Percentiles rank a stretch among this genome's conserved stretches.
phyloP scores from a whole-genome alignment of 805 yeast genomes.

The Dipodascus albidus region DNA sequence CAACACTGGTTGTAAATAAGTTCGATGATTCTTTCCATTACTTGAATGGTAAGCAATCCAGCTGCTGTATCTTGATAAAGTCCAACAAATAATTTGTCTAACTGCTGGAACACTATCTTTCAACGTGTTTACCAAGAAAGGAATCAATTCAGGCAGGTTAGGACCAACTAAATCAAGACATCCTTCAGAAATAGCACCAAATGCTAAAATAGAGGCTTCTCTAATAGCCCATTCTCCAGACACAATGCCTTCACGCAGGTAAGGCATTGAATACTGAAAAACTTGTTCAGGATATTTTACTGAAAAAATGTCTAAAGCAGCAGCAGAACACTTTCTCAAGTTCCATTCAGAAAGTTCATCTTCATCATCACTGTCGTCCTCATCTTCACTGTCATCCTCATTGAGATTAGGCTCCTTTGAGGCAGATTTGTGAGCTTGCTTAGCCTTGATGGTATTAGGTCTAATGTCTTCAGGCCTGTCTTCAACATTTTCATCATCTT shows the following conservation, averaged over 20 bases:
- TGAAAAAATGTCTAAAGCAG: constrained; percentile 77
- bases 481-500: constrained; percentile 64
- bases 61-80: constrained; percentile 69
- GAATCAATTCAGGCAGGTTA: constrained; percentile 70
- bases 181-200: constrained; percentile 92
- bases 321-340: constrained; percentile 86
- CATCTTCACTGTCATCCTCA: constrained; percentile 47
- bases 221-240: constrained; percentile 77
- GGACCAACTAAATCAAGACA: constrained; percentile 60
- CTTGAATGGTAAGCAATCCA: constrained; percentile 53
- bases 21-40: constrained; percentile 39
- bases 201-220: constrained; percentile 86
- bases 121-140: constrained; percentile 72
- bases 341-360: constrained; percentile 74
- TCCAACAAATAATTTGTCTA: constrained; percentile 93
- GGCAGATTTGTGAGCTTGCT: constrained; percentile 27
- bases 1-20: constrained; percentile 65
- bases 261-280: constrained; percentile 57
- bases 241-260: constrained; percentile 56
- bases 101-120: constrained; percentile 71
- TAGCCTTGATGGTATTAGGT: constrained; percentile 66
- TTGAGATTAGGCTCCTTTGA: not conserved
- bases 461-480: constrained; percentile 82
- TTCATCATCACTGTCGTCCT: constrained; percentile 62
- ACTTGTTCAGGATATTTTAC: constrained; percentile 56